Evolutionary conservation across 345 rosid species (phyloP), one percentile per base, ranked within the genome.

Genomic region (Eucalyptus sideroxylon): DNA sequence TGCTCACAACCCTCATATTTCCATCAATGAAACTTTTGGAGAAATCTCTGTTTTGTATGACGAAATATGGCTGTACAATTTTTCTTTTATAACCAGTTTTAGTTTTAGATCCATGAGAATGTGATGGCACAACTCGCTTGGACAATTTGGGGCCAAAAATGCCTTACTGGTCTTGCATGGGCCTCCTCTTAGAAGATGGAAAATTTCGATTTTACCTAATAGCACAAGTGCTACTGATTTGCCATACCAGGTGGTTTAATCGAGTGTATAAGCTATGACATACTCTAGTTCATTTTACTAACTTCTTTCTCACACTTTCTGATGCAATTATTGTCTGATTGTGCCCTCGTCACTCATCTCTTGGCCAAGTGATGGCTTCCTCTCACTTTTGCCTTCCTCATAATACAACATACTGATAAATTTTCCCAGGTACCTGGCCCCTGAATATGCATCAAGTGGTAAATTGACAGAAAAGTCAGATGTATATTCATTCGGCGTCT

Each of bases 371-470:
- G 83, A 77, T 37, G 83, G 83, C 34, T 77, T 77, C 7, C 27
- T 5, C 11, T 77, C 2, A 10, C 21, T 37, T 37, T 77, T 37
- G 45, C 47, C 14, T 77, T 37, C 47, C 83, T 77, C 13, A 77
- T 21, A 24, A 77, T 37, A 23, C 83, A 37, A 50, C 87, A 86
- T 50, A 19, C 62, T 51, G 45, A 77, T 72, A 10, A 77, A 37
- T 37, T 55, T 67, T 15, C 59, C 59, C 95, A 96, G 98, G 90
- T 96, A 96, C 88, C 87, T 97, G 94, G 97, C 99, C 83, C 99
- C 99, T 30, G 98, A 97, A 90, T 96, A 97, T 88, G 99, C 97
- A 69, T 90, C 96, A 31, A 97, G 97, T 50, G 98, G 99, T 37
- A 95, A 96, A 92, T 86, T 96, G 81, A 93, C 97, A 8, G 99